These are phyloP conservation scores for Fusarium coicis DNA, from an alignment of 2,329 filamentous ascomycete species.

Conservation along the genomic window DNA sequence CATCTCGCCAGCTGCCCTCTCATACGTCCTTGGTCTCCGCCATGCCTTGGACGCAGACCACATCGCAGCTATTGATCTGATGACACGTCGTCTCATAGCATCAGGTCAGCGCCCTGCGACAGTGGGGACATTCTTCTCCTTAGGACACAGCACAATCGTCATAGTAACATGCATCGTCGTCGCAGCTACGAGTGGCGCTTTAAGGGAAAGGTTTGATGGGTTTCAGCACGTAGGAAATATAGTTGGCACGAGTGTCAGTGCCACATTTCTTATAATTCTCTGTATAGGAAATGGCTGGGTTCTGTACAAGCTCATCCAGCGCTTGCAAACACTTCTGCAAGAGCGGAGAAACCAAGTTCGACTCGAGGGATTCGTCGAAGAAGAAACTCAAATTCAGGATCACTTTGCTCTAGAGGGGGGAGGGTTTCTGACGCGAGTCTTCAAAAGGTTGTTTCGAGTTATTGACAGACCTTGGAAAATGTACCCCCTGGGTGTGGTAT, in stretches of 20 bases:
- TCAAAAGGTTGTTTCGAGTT: conserved; percentile 81
- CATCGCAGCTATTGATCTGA: conserved; percentile 86
- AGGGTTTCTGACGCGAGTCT: conserved; percentile 77
- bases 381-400: conserved; percentile 46
- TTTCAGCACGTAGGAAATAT: conserved; percentile 87
- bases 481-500: conserved; percentile 89
- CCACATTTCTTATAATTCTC: conserved; percentile 82
- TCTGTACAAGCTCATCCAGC: conserved; percentile 77
- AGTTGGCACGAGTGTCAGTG: conserved; percentile 88
- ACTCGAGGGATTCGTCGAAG: conserved; percentile 43
- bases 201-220: conserved; percentile 81
- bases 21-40: conserved; percentile 88
- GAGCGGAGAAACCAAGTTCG: conserved; percentile 32
- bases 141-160: conserved; percentile 94
- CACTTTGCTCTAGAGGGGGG: conserved; percentile 78
- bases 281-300: conserved; percentile 90
- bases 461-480: conserved; percentile 90
- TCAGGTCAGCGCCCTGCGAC: conserved; percentile 87
- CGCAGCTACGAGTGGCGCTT: conserved; percentile 86
- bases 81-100: conserved; percentile 89
- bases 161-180: conserved; percentile 91
- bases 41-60: conserved; percentile 99
- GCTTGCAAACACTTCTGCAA: conserved; percentile 71
- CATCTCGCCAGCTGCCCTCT: conserved; percentile 82
- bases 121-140: conserved; percentile 92